Conservation (phyloP, 2,329 filamentous ascomycete species). For the Biscogniauxia sp. region DNA sequence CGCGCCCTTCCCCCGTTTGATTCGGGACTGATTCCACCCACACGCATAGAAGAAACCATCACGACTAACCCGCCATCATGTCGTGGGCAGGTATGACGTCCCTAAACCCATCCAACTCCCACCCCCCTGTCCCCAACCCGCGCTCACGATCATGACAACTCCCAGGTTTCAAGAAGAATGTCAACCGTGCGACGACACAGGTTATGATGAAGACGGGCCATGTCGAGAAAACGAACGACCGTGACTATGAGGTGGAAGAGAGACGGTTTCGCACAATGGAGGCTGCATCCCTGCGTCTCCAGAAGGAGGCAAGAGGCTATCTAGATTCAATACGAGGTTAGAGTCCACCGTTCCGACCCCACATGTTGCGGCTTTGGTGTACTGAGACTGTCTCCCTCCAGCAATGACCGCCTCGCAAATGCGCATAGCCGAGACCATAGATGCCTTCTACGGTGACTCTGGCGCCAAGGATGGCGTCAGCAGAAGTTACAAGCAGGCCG, state of each 20-base stretch:
- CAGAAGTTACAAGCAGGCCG: conserved; percentile 96
- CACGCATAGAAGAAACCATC: conserved; percentile 4
- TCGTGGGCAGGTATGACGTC: conserved; percentile 63
- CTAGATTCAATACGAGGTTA: conserved; percentile 87
- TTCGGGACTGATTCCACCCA: not conserved
- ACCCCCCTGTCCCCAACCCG: not conserved
- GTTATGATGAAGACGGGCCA: conserved; percentile 99
- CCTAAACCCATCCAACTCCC: not conserved
- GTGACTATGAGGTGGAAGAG: conserved; percentile 97
- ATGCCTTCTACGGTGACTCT: conserved; percentile 96
- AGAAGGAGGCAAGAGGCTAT: conserved; percentile 98
- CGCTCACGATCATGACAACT: conserved; percentile 14
- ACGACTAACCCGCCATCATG: conserved; percentile 46
- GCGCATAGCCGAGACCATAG: conserved; percentile 98
- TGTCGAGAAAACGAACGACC: conserved; percentile 97
- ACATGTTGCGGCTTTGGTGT: conserved; percentile 7
- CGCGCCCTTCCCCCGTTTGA: not conserved
- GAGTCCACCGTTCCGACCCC: conserved; percentile 14
- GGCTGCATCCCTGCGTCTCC: conserved; percentile 82
- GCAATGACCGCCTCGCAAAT: conserved; percentile 99
- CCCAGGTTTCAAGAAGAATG: conserved; percentile 87
- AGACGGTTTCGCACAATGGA: conserved; percentile 98
- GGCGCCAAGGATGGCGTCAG: conserved; percentile 94
- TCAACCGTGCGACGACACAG: conserved; percentile 97
- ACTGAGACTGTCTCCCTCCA: conserved; percentile 33